Evolutionary conservation across 2,329 filamentous ascomycete genomes (phyloP), one percentile per base, ranked within the genome.

Genomic region (Apiospora aurea): DNA sequence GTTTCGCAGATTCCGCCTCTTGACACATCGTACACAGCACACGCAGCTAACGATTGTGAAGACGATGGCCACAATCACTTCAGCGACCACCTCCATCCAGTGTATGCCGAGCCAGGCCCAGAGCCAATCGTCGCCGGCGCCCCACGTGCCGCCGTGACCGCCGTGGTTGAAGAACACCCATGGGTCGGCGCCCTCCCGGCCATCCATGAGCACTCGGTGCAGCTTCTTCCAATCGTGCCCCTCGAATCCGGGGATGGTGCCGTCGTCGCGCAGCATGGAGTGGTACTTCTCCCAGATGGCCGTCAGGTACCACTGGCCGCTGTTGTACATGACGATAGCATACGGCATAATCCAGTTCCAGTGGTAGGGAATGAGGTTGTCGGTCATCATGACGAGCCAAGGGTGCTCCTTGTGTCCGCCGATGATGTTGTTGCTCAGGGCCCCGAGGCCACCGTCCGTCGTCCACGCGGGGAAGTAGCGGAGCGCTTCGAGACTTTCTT

Each of bases 321-420:
- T 93, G 38, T 89, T 89, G 69, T 90, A 92, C 89, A 92, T 93
- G 78, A 94, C 90, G n/a, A 91, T 93, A 76, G 94, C 90, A 79
- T 94, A 93, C 0, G 92, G 91, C 44, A 94, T 83, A 13, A 91
- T 79, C 89, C 91, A 94, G 76, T 88, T 88, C 78, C 89, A 88
- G 79, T 93, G 88, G 80, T 92, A 93, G 34, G 87, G 82, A 69
- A 89, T 86, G 24, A 94, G 82, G 11, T 87, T 86, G 74, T 92
- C 87, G 73, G 92, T 92, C 49, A 92, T 88, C 69, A 88, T 86
- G 71, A 89, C 83, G 85, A 92, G 94, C 84, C 92, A 93, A 0
- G 91, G 91, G 77, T 94, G 92, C 73, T 89, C 86, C 7, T 91
- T 91, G 4, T 91, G 84, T 34, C 90, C 84, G 70, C 90, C 92